Conservation (phyloP, 2,329 filamentous ascomycete species). For the Blastomyces parvus region DNA sequence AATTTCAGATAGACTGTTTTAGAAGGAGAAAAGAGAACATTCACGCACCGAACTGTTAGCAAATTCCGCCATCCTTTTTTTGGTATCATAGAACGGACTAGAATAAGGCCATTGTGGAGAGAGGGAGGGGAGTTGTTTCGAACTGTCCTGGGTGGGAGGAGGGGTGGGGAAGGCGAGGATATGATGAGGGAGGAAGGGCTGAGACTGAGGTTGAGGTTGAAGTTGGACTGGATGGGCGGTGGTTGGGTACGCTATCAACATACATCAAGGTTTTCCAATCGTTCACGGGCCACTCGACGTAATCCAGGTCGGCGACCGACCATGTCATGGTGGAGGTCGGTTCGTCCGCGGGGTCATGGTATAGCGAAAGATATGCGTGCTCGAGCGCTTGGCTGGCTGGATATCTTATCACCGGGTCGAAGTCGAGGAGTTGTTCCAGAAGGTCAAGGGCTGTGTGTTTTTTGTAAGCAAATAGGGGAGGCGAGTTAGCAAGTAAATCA, state of each 20-base stretch:
- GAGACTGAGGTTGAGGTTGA: no score
- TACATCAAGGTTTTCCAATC: constrained; percentile 6
- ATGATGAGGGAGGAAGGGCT: not conserved
- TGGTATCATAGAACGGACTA: no score
- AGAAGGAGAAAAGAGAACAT: not conserved
- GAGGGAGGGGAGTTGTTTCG: not conserved
- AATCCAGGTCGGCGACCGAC: constrained; percentile 1
- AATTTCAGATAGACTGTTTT: constrained; percentile 2
- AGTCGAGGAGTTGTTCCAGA: not conserved
- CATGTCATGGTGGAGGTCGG: not conserved
- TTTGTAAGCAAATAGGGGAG: not conserved
- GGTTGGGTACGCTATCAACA: not conserved
- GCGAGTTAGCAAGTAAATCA: not conserved
- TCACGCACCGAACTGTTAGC: not conserved
- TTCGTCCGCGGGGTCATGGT: constrained; percentile 1
- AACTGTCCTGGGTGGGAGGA: not conserved
- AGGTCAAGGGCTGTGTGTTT: not conserved
- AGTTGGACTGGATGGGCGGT: not conserved
- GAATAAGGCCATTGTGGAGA: not conserved
- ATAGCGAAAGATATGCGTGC: constrained; percentile 2
- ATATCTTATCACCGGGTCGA: not conserved
- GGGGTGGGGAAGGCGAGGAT: not conserved
- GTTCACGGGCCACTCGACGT: constrained; percentile 3
- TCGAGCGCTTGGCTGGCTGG: not conserved
- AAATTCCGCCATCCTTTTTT: not conserved